phyloP scores from a whole-genome alignment of 2,329 filamentous ascomycete species.

The Thyridium curvatum region DNA sequence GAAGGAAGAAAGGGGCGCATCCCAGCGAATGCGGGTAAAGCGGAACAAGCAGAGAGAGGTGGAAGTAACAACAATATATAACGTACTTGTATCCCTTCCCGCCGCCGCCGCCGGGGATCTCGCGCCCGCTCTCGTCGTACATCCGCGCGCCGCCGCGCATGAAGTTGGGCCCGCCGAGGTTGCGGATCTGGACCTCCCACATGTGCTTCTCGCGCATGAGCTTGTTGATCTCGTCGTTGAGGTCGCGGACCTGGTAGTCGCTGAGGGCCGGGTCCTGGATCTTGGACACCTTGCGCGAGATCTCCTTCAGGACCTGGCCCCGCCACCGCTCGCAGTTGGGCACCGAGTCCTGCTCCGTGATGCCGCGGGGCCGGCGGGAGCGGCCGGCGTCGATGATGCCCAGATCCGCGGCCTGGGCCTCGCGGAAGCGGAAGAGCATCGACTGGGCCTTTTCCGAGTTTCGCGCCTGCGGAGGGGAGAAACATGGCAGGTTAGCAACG shows the following conservation, averaged over 20 bases:
- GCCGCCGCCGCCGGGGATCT: slow-evolving; percentile 69
- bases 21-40: too few relatives aligned
- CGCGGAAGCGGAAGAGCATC: slow-evolving; percentile 99
- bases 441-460: slow-evolving; percentile 99
- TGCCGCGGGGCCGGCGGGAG: slow-evolving; percentile 82
- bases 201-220: slow-evolving; percentile 98
- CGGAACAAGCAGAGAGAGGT: too few relatives aligned
- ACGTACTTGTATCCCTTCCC: slow-evolving; percentile 73
- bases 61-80: not conserved
- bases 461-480: slow-evolving; percentile 57
- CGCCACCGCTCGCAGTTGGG: slow-evolving; percentile 95
- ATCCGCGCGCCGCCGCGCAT: slow-evolving; percentile 67
- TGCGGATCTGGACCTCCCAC: slow-evolving; percentile 96
- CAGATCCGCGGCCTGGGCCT: slow-evolving; percentile 90
- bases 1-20: too few relatives aligned
- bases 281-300: slow-evolving; percentile 90
- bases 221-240: slow-evolving; percentile 99
- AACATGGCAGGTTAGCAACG: not conserved
- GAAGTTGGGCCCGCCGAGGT: slow-evolving; percentile 95
- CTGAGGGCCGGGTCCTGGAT: slow-evolving; percentile 90
- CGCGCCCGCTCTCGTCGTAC: slow-evolving; percentile 67
- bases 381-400: slow-evolving; percentile 93
- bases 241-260: slow-evolving; percentile 93
- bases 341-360: slow-evolving; percentile 79
- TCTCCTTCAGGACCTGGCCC: slow-evolving; percentile 93